Evolutionary conservation across 2,329 filamentous ascomycete species (phyloP), one percentile per base, ranked within the genome.

Genomic region (Orbilia brochopaga): DNA sequence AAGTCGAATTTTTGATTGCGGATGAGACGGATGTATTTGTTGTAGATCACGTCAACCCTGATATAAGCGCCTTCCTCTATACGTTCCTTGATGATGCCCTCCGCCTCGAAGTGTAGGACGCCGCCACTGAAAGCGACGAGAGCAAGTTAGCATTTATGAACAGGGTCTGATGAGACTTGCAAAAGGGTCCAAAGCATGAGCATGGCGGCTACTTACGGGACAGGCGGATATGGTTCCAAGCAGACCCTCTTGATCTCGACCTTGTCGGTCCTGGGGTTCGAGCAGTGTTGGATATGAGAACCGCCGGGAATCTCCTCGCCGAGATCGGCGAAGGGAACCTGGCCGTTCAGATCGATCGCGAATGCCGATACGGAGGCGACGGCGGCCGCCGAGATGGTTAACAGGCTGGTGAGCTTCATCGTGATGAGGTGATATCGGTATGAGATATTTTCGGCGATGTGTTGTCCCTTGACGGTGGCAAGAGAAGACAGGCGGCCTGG

Each of bases 11-110:
- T 48, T 75, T 84, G 85, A 75, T 90, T 90, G 80, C 86, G 90
- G 80, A 99, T 87, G 74, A 99, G 85, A 62, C 87, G 90, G 80
- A 99, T 97, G 75, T 96, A 84, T 72, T 93, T 93, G 80, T 96
- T 97, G 82, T 96, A 32, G 8, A 32, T 97, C 81, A 99, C 93
- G 75, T 88, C 85, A 44, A 99, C 80, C 53, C 88, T 83, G 74
- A 97, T 89, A 77, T 90, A 91, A 70, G 93, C 91, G 67, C 91
- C 93, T 67, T 91, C 79, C 62, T 87, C 85, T 74, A 99, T 87
- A 57, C 84, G 81, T 78, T 95, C 81, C 76, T 84, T 85, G 74
- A 97, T 85, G n/a, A 82, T 86, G 65, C 93, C 94, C 32, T 82
- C 83, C 52, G 92, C 94, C 74, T 86, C 86, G 82, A 99, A 96